phyloP scores from a whole-genome alignment of 495 filamentous ascomycete genomes.

The Poronia punctata region DNA sequence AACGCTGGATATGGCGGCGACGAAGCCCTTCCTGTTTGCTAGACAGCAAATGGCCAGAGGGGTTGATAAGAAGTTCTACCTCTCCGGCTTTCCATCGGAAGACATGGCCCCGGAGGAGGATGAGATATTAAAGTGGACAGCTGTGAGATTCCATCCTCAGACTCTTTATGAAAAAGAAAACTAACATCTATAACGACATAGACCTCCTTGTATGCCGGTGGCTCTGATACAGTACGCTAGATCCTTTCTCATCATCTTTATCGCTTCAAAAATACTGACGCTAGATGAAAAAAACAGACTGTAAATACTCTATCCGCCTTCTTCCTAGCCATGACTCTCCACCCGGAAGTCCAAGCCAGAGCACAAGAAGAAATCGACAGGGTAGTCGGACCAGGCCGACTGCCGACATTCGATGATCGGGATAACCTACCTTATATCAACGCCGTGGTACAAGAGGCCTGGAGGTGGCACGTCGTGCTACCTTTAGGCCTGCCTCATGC shows the following conservation, averaged over 20 bases:
- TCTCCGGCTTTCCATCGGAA: slow-evolving; percentile 17
- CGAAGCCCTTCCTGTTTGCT: slow-evolving; percentile 36
- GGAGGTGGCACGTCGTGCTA: slow-evolving; percentile 17
- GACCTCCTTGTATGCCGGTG: slow-evolving; percentile 32
- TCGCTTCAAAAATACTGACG: neutral
- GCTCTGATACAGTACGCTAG: slow-evolving; percentile 30
- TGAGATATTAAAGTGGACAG: slow-evolving; percentile 27
- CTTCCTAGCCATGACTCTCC: slow-evolving; percentile 17
- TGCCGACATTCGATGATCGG: slow-evolving; percentile 22
- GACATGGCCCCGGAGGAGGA: slow-evolving; percentile 17
- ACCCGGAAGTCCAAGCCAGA: slow-evolving; percentile 24
- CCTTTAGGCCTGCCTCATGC: slow-evolving; percentile 26
- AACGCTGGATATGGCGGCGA: slow-evolving; percentile 11
- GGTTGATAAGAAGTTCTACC: slow-evolving; percentile 23
- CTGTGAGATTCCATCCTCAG: slow-evolving; percentile 11
- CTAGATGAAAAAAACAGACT: neutral
- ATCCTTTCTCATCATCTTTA: neutral
- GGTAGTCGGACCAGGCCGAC: slow-evolving; percentile 18
- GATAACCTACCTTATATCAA: slow-evolving; percentile 23
- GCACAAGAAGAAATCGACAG: slow-evolving; percentile 25
- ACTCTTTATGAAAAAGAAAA: neutral
- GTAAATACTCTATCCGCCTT: slow-evolving; percentile 13
- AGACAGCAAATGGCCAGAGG: slow-evolving; percentile 27
- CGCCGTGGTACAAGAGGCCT: slow-evolving; percentile 20
- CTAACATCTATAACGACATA: neutral